phyloP scores from a whole-genome alignment of 768 basidiomycete genomes.

The Kwoniella sp. region DNA sequence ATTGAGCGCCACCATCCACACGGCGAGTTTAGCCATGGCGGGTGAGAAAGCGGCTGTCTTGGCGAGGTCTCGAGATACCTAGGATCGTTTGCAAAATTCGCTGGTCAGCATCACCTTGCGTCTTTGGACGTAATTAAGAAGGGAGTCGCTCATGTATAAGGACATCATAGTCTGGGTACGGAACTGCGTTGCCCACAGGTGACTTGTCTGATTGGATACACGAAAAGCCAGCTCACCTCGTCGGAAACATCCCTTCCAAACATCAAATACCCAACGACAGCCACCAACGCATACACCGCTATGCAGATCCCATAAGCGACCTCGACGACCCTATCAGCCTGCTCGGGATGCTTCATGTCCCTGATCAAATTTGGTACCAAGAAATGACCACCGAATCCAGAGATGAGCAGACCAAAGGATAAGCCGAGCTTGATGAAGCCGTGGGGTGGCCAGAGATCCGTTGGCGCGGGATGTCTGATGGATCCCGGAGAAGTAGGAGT shows the following conservation, averaged over 20 bases:
- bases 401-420: conserved; percentile 45
- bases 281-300: conserved; percentile 42
- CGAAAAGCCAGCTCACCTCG: conserved; percentile 33
- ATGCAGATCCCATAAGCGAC: conserved; percentile 49
- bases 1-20: conserved; percentile 52
- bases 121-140: background rate
- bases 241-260: conserved; percentile 52
- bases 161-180: too few relatives aligned
- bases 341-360: conserved; percentile 52
- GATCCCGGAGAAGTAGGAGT: conserved; percentile 46
- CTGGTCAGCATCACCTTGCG: too few relatives aligned
- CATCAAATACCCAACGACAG: conserved; percentile 52
- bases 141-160: too few relatives aligned
- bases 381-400: conserved; percentile 52
- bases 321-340: conserved; percentile 46
- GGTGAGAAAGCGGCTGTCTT: conserved; percentile 49
- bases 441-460: conserved; percentile 48
- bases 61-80: conserved; percentile 53
- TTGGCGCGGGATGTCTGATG: conserved; percentile 45
- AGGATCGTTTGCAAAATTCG: too few relatives aligned
- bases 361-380: conserved; percentile 49
- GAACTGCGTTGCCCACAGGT: too few relatives aligned
- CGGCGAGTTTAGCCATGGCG: conserved; percentile 44
- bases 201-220: background rate
- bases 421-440: conserved; percentile 44